Conservation (phyloP, 208 protist genomes). For the Lotmaria passim region DNA sequence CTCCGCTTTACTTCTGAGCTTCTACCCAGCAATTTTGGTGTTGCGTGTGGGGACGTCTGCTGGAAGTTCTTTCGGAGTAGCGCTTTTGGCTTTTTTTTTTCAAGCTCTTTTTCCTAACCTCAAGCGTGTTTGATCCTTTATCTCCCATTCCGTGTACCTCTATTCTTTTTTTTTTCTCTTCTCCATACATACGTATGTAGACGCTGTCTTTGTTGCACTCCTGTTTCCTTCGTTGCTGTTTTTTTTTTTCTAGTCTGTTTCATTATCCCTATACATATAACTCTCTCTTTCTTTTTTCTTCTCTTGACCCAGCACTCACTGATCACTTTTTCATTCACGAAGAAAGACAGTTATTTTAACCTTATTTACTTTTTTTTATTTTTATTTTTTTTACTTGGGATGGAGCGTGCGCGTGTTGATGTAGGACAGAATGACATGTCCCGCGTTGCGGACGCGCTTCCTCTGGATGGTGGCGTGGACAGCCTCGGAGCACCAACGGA, state of each 20-base stretch:
- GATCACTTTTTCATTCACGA: too few relatives aligned
- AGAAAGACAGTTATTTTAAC: too few relatives aligned
- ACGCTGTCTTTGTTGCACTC: too few relatives aligned
- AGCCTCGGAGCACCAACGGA: not conserved
- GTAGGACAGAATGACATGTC: not conserved
- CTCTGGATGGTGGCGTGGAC: slow-evolving; percentile 6
- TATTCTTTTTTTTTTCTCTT: slow-evolving; percentile 17
- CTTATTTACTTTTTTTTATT: slow-evolving; percentile 13
- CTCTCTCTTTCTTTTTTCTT: too few relatives aligned
- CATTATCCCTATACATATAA: too few relatives aligned
- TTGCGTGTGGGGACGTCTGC: too few relatives aligned
- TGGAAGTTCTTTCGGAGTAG: too few relatives aligned
- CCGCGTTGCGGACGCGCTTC: not conserved
- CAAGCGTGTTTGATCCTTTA: not conserved
- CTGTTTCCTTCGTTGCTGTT: not conserved
- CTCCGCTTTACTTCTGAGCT: too few relatives aligned
- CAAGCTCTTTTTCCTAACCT: not conserved
- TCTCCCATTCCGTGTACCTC: not conserved
- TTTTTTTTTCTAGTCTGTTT: not conserved
- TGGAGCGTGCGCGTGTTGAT: not conserved
- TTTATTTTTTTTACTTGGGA: not conserved
- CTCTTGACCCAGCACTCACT: not conserved
- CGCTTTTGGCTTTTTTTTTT: too few relatives aligned
- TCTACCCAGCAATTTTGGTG: too few relatives aligned
- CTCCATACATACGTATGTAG: too few relatives aligned